Conservation (phyloP, 2,329 filamentous ascomycete genomes). For the Fusarium virguliforme region DNA sequence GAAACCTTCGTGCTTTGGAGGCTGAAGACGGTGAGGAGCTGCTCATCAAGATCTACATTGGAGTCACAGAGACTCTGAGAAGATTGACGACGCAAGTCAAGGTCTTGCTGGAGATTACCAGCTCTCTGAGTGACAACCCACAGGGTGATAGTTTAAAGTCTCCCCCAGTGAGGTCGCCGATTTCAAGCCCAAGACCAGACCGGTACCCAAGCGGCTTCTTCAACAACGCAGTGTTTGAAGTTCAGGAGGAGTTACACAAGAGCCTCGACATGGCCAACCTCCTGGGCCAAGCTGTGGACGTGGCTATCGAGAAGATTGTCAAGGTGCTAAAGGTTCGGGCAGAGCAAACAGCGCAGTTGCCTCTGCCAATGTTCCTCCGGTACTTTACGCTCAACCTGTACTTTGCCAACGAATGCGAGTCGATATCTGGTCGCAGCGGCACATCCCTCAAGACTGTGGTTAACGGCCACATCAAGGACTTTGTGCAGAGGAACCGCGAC, state of each 20-base stretch:
- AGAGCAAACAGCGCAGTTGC: slow-evolving; percentile 79
- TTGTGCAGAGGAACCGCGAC: slow-evolving; percentile 80
- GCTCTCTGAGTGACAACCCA: slow-evolving; percentile 71
- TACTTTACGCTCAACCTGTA: slow-evolving; percentile 88
- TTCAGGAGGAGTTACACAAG: slow-evolving; percentile 83
- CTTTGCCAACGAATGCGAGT: slow-evolving; percentile 90
- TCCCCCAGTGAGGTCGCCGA: slow-evolving; percentile 66
- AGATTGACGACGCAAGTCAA: slow-evolving; percentile 93
- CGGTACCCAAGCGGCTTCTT: slow-evolving; percentile 47
- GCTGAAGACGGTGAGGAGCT: slow-evolving; percentile 88
- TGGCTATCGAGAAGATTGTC: slow-evolving; percentile 82
- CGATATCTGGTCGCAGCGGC: slow-evolving; percentile 84
- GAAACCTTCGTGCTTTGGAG: slow-evolving; percentile 89
- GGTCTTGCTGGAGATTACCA: slow-evolving; percentile 93
- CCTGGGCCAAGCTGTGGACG: slow-evolving; percentile 84
- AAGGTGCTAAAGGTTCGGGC: slow-evolving; percentile 84
- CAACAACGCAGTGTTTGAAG: slow-evolving; percentile 59
- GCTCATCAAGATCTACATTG: slow-evolving; percentile 86
- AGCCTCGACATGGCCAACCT: slow-evolving; percentile 84
- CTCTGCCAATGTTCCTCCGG: slow-evolving; percentile 80
- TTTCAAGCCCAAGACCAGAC: slow-evolving; percentile 66
- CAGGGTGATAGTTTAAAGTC: slow-evolving; percentile 62
- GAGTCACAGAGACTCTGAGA: slow-evolving; percentile 88
- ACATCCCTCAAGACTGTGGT: slow-evolving; percentile 83
- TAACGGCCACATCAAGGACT: slow-evolving; percentile 86